Percentiles rank a stretch among this genome's conserved stretches.
These are phyloP conservation scores for Hibiscus tridactylites DNA, from an alignment of 345 rosid genomes.

Conservation along the genomic window DNA sequence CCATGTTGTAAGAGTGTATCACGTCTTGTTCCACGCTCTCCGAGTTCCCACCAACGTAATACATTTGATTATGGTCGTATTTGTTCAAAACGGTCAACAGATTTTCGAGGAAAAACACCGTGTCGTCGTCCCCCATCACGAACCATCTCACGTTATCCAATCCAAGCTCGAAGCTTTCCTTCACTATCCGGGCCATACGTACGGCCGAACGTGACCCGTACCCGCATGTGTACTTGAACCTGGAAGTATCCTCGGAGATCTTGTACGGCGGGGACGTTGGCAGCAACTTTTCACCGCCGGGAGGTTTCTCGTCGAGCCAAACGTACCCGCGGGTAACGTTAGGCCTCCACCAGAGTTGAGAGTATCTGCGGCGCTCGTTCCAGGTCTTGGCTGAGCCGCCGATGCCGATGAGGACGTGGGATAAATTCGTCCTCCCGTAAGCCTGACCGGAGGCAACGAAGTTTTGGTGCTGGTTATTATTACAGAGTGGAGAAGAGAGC, in stretches of 20 bases:
- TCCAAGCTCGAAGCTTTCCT: conserved; percentile 76
- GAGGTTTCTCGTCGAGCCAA: conserved; percentile 71
- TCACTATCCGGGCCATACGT: conserved; percentile 65
- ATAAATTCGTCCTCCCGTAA: conserved; percentile 30
- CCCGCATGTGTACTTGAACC: conserved; percentile 56
- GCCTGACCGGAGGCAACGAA: background rate
- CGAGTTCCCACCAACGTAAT: conserved; percentile 68
- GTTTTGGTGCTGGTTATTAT: conserved; percentile 7
- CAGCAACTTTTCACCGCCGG: conserved; percentile 32
- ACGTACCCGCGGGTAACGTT: conserved; percentile 63
- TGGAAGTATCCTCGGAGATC: conserved; percentile 58
- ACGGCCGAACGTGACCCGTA: conserved; percentile 71
- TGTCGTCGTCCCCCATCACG: conserved; percentile 92
- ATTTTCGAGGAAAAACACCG: conserved; percentile 75
- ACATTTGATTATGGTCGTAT: conserved; percentile 88
- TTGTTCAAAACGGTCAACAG: conserved; percentile 48
- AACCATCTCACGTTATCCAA: conserved; percentile 74
- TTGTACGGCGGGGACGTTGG: conserved; percentile 44
- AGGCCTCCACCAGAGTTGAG: conserved; percentile 78
- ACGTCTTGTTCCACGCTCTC: conserved; percentile 85
- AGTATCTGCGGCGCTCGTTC: conserved; percentile 51
- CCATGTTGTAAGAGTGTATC: conserved; percentile 76
- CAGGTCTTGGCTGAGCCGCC: conserved; percentile 83
- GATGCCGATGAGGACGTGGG: conserved; percentile 68
- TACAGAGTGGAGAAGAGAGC: conserved; percentile 21